phyloP scores from a whole-genome alignment of 345 rosid genomes.

The Pugionium cornutum region DNA sequence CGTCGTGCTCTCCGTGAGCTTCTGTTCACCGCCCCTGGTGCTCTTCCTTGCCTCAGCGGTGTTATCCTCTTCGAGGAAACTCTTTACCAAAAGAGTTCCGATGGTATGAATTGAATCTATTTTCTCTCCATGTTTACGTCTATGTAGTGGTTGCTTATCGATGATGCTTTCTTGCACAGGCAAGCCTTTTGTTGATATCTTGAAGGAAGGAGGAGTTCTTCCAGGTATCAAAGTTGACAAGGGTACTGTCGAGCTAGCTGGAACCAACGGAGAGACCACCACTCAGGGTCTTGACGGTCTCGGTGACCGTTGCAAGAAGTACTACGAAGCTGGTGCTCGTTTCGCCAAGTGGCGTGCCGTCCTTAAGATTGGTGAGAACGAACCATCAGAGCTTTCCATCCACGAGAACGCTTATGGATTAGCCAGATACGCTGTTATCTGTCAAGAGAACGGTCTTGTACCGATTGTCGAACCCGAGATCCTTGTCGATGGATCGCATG shows the following conservation, averaged over 20 bases:
- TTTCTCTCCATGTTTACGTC: not conserved
- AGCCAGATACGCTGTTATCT: conserved; percentile 75
- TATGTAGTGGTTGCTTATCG: not conserved
- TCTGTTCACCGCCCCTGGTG: conserved; percentile 87
- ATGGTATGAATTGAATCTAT: conserved; percentile 42
- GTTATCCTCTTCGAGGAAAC: conserved; percentile 87
- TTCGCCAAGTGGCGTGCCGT: conserved; percentile 99
- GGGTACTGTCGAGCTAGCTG: conserved; percentile 93
- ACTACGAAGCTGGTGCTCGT: conserved; percentile 50
- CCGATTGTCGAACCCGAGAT: conserved; percentile 97
- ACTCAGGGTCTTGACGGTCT: conserved; percentile 95
- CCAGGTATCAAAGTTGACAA: conserved; percentile 98
- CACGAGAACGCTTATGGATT: conserved; percentile 47
- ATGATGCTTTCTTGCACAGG: conserved; percentile 44
- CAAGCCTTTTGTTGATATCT: conserved; percentile 74
- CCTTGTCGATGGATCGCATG: conserved; percentile 90
- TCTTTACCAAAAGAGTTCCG: conserved; percentile 79
- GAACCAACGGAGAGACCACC: conserved; percentile 93
- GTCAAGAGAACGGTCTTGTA: conserved; percentile 97
- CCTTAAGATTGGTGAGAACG: conserved; percentile 79
- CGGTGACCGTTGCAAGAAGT: conserved; percentile 54
- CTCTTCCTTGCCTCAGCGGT: conserved; percentile 75
- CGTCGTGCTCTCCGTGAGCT: conserved; percentile 89
- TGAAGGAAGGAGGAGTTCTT: conserved; percentile 89
- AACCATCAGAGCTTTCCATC: conserved; percentile 82